Base-by-base conservation (phyloP, 495 filamentous ascomycete species). In the Podospora didyma region DNA sequence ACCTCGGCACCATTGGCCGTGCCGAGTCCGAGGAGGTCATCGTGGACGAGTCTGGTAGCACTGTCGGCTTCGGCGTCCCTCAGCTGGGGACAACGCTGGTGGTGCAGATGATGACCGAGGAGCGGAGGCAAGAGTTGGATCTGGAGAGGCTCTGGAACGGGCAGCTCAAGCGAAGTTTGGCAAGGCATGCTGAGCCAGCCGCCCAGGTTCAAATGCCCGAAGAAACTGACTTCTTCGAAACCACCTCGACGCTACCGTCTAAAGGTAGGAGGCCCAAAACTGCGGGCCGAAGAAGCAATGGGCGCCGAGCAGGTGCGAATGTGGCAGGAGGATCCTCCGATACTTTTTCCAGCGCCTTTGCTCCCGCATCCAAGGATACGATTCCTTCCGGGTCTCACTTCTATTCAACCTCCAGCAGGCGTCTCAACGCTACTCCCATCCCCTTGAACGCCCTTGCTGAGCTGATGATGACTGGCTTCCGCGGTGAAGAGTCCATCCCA, bases 71-170 rank as follows among this genome's bases (percentile, higher is more conserved):
- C 71, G 89, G 90, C n/a, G 74, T 79, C 65, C 69, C 55, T 60
- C 75, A 57, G 78, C 79, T 19, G 4, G 87, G 83, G 49, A 77
- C 65, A 9, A 75, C 75, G 6, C 51, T 98, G 19, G 88, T 97
- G 24, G 83, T 97, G 28, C 94, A 98, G 72, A 84, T 97, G 68
- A 83, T 97, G 68, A 96, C 90, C 1, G 87, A 92, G 67, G 81
- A 86, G 57, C 91, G 93, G 73, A 80, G 94, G 65, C 82, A 77
- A 21, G 92, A 97, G 57, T 74, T 96, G 59, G 86, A 90, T 64
- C 73, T 98, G 35, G 94, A 98, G 64, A 74, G 73, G 10, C 75
- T 97, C 4, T 98, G 94, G 94, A 72, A 74, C 22, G 76, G 60
- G 23, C 58, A 50, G 24, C 51, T 73, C 26, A 51, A 52, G 45